A percentile compares a stretch with the other conserved stretches of the same genome.
These are phyloP conservation scores for Leccinum subtestaceum DNA, from an alignment of 768 basidiomycete genomes.

Conservation along the genomic window DNA sequence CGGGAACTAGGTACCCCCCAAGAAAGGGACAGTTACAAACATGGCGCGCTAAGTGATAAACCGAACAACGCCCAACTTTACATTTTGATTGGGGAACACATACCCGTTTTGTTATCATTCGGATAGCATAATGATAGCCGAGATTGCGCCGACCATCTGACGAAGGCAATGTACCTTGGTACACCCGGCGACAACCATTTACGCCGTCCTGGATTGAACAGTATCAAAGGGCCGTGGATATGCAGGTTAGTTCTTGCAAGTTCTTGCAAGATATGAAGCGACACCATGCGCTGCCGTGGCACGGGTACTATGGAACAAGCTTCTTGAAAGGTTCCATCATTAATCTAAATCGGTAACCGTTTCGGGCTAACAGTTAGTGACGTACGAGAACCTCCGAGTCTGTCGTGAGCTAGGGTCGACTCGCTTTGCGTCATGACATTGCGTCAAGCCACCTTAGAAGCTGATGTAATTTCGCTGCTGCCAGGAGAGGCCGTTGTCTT, in stretches of 20 bases:
- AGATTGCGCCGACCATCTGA: neutral
- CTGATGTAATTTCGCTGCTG: neutral
- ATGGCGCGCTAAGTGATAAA: constrained; percentile 12
- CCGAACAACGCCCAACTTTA: constrained; percentile 20
- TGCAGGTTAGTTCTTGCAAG: neutral
- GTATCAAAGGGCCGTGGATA: neutral
- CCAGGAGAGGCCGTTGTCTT: no score
- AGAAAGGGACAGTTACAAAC: constrained; percentile 12
- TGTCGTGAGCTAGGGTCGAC: neutral
- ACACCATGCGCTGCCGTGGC: neutral
- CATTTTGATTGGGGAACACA: constrained; percentile 4
- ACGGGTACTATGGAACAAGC: neutral
- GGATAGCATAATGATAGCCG: constrained; percentile 5
- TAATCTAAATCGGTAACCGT: neutral
- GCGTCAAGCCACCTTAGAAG: neutral
- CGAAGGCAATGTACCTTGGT: neutral
- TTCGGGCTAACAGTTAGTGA: neutral
- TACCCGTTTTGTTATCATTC: neutral
- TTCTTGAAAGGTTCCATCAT: neutral
- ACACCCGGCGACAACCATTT: neutral
- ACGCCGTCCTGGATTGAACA: neutral
- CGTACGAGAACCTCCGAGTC: neutral
- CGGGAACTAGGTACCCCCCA: constrained; percentile 10
- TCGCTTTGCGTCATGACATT: neutral
- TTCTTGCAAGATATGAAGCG: neutral